Percentiles rank a stretch among this genome's conserved stretches.
phyloP scores from a whole-genome alignment of 139 green algal genomes.

The Chlamydomonas urium region DNA sequence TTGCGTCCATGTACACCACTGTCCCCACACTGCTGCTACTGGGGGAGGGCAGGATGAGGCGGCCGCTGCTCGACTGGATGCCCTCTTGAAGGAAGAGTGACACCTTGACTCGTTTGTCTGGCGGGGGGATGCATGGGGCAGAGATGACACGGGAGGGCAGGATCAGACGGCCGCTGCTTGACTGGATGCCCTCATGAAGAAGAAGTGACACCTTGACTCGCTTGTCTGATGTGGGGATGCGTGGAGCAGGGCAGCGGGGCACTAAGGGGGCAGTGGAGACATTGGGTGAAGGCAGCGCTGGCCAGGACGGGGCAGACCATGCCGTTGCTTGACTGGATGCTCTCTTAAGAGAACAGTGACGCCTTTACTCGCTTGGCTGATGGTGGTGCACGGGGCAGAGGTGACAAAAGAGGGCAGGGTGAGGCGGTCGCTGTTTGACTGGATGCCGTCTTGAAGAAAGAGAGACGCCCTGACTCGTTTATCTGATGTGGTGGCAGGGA shows the following conservation, averaged over 20 bases:
- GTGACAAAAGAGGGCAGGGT: too few species aligned
- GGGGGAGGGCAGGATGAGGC: slow-evolving; percentile 1
- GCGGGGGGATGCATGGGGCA: too few species aligned
- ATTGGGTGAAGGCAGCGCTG: too few species aligned
- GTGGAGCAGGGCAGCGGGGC: too few species aligned
- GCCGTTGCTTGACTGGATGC: too few species aligned
- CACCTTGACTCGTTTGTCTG: slow-evolving; percentile 60
- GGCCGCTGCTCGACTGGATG: slow-evolving; percentile 28
- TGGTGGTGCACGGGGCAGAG: too few species aligned
- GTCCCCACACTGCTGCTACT: neutral
- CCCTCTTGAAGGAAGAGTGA: slow-evolving; percentile 66
- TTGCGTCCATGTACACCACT: too few species aligned
- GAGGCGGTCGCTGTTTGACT: neutral
- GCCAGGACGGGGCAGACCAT: too few species aligned
- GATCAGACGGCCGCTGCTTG: neutral
- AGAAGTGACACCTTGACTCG: slow-evolving; percentile 66
- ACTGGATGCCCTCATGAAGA: slow-evolving; percentile 54
- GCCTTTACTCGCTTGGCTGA: too few species aligned
- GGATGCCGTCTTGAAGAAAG: slow-evolving; percentile 61
- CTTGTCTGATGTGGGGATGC: slow-evolving; percentile 31
- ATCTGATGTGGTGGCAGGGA: slow-evolving; percentile 8
- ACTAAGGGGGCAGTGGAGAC: too few species aligned
- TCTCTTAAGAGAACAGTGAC: too few species aligned
- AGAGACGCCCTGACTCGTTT: slow-evolving; percentile 63
- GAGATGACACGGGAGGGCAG: too few species aligned